These are phyloP conservation scores for Nakaseomyces glabratus DNA, from an alignment of 1,139 yeast genomes.

Conservation along the genomic window DNA sequence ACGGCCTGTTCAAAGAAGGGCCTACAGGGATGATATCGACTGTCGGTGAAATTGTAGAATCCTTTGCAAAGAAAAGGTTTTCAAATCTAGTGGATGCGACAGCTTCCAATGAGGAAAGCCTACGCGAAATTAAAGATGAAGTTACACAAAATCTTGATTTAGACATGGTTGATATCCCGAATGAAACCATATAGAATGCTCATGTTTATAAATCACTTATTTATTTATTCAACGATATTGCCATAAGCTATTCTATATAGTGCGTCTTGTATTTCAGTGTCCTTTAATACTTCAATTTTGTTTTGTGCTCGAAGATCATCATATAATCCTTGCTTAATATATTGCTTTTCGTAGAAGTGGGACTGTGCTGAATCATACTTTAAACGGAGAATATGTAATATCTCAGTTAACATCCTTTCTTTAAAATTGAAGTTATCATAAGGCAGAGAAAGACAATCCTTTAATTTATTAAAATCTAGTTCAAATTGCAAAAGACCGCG, in stretches of 20 bases:
- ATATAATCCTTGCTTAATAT: conserved; percentile 29
- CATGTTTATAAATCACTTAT: no score
- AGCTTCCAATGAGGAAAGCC: no score
- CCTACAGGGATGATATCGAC: conserved; percentile 63
- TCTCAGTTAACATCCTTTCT: conserved; percentile 33
- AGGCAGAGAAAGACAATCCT: conserved; percentile 33
- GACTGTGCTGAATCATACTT: conserved; percentile 34
- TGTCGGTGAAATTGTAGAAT: conserved; percentile 42
- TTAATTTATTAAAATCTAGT: conserved; percentile 44
- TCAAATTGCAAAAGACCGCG: conserved; percentile 50
- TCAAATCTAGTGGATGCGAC: conserved; percentile 4
- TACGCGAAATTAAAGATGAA: conserved; percentile 19
- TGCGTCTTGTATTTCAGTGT: conserved; percentile 33
- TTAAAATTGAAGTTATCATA: conserved; percentile 31
- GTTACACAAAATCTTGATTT: conserved; percentile 16
- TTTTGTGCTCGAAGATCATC: conserved; percentile 21
- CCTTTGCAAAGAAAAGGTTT: conserved; percentile 20
- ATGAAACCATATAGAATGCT: neutral
- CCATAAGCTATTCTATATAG: conserved; percentile 28
- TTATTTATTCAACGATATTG: conserved; percentile 15
- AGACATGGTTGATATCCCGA: conserved; percentile 10
- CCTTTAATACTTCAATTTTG: conserved; percentile 22
- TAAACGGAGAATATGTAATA: conserved; percentile 34
- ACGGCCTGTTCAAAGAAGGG: conserved; percentile 55
- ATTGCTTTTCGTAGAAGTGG: conserved; percentile 30